Percentiles rank a stretch among this genome's conserved stretches.
Conservation (phyloP, 2,329 filamentous ascomycete genomes). For the Ambrosiella xylebori region DNA sequence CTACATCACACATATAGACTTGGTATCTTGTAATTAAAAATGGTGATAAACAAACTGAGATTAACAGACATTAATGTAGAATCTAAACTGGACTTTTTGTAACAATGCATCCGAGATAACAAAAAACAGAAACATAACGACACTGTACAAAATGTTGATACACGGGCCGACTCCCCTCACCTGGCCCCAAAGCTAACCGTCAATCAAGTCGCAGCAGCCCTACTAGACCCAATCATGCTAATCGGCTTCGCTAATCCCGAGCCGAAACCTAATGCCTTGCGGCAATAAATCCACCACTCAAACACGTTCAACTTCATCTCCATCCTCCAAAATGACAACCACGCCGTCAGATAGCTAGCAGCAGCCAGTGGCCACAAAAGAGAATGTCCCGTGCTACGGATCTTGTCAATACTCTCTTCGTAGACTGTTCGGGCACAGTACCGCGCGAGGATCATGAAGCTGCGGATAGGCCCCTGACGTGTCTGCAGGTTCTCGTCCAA, state of each 20-base stretch:
- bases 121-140: background rate
- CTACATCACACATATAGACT: background rate
- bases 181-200: background rate
- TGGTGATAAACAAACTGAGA: background rate
- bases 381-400: constrained; percentile 31
- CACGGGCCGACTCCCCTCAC: background rate
- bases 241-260: background rate
- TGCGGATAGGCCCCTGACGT: constrained; percentile 44
- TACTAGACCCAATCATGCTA: background rate
- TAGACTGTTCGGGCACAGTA: constrained; percentile 53
- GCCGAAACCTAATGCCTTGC: constrained; percentile 27
- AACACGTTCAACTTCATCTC: constrained; percentile 46
- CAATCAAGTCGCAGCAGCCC: background rate
- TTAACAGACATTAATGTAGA: constrained; percentile 2
- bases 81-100: background rate
- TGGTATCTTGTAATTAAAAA: background rate
- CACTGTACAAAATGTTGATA: constrained; percentile 7
- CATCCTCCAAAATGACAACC: constrained; percentile 40
- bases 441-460: constrained; percentile 49
- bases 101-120: background rate
- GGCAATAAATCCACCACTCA: constrained; percentile 41
- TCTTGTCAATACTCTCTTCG: constrained; percentile 43
- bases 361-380: constrained; percentile 42
- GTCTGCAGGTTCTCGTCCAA: constrained; percentile 83
- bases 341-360: constrained; percentile 35